These are phyloP conservation scores for Marchantia polymorpha DNA, from an alignment of 225 moss, liverwort and hornwort species.

Conservation along the genomic window DNA sequence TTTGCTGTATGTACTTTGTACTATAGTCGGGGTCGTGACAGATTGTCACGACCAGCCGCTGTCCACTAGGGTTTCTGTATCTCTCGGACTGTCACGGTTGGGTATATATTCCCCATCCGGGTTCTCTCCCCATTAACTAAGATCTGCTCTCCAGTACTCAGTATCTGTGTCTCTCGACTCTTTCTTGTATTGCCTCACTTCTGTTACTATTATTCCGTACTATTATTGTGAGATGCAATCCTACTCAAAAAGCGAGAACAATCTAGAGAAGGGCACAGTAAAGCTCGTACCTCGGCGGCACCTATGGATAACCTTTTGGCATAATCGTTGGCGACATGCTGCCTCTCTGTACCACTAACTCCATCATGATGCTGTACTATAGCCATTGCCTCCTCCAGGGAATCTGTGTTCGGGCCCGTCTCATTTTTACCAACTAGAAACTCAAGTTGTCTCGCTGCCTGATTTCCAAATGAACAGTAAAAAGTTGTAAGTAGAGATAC, in stretches of 20 bases:
- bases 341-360: slow-evolving; percentile 93
- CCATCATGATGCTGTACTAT: slow-evolving; percentile 97
- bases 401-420: slow-evolving; percentile 76
- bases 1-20: too few species aligned
- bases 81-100: too few species aligned
- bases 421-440: slow-evolving; percentile 65
- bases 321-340: slow-evolving; percentile 95
- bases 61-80: too few species aligned
- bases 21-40: too few species aligned
- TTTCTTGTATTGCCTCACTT: too few species aligned
- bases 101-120: too few species aligned
- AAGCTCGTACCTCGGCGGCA: slow-evolving; percentile 60
- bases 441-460: slow-evolving; percentile 96
- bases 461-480: neutral
- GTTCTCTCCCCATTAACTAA: too few species aligned
- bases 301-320: slow-evolving; percentile 64
- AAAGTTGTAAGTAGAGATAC: neutral
- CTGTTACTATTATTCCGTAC: too few species aligned
- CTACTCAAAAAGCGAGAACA: neutral
- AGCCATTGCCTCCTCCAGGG: slow-evolving; percentile 87
- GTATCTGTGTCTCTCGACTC: too few species aligned
- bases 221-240: neutral
- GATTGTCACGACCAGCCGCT: too few species aligned
- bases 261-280: neutral
- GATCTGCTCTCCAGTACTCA: too few species aligned